Conservation (phyloP, 352 stramenopile species). For the Aphanomyces cochlioides region DNA sequence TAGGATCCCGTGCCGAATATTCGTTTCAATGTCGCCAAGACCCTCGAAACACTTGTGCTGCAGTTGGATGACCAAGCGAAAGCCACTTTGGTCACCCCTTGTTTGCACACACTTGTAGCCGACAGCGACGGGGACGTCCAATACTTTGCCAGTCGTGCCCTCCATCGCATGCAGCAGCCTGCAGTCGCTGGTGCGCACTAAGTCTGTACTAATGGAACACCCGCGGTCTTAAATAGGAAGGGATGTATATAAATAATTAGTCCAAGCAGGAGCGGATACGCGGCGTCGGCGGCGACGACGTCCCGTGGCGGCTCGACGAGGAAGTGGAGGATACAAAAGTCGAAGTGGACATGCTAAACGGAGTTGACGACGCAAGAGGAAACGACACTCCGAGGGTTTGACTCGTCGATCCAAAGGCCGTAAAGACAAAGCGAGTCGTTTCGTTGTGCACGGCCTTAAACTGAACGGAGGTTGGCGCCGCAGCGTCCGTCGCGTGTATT, state of each 20-base stretch:
- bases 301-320: neutral
- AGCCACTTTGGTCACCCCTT: conserved; percentile 73
- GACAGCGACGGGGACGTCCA: conserved; percentile 92
- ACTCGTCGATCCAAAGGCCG: conserved; percentile 3
- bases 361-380: conserved; percentile 1
- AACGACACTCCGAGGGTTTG: neutral
- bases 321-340: conserved; percentile 1
- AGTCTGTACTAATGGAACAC: neutral
- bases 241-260: conserved; percentile 18
- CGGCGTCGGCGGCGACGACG: conserved; percentile 14
- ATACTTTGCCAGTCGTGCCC: conserved; percentile 87
- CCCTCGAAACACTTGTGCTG: conserved; percentile 80
- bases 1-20: conserved; percentile 97
- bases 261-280: neutral
- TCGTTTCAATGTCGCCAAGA: conserved; percentile 98
- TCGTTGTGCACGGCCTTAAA: conserved; percentile 26
- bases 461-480: conserved; percentile 2
- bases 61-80: conserved; percentile 65
- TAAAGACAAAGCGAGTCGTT: conserved; percentile 19
- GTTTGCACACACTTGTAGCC: conserved; percentile 82
- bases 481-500: neutral
- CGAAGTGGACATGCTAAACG: conserved; percentile 16
- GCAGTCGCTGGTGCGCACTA: neutral
- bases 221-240: no score
- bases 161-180: conserved; percentile 32